Evolutionary conservation across 2,329 filamentous ascomycete species (phyloP), one percentile per base, ranked within the genome.

Genomic region (Penicillium sp.): DNA sequence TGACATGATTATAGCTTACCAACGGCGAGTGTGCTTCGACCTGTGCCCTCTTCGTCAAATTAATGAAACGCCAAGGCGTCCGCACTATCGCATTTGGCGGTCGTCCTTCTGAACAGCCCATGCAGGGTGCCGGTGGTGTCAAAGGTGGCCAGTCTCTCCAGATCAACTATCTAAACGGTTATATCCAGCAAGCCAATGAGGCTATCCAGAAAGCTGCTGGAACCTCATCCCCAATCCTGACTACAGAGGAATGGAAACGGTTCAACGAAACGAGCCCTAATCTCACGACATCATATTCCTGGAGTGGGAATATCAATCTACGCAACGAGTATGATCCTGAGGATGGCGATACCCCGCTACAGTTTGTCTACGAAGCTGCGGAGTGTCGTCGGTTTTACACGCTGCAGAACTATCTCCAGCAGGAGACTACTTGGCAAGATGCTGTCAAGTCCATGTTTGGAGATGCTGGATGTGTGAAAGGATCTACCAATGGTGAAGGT

Each of bases 91-190:
- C 78, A 1, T 74, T 86, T 21, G 87, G 87, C 9, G 87, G 87
- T 1, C 81, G 83, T 1, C 81, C 86, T 0, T 71, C 73, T 10
- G 63, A 75, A 0, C 74, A 72, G 3, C 79, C 81, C 0, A 88
- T 87, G 75, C 84, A 88, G 73, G 80, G 78, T 4, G 77, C 87
- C 16, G 85, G 86, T n/a, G 87, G 86, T n/a, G 80, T 84, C 44
- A 85, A 87, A 63, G 87, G 87, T 28, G 62, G 64, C 34, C 61
- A 67, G 54, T 66, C 76, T 2, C 52, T 72, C 5, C 53, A 54
- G 0, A 69, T 72, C 44, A 53, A 59, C 5, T 52, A 63, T 3
- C 67, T 75, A 44, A 62, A 63, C 13, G 57, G 48, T 2, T 69
- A 63, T 29, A 58, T 61, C 24, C 48, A 58, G 6, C 52, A 56